Evolutionary conservation across 2,329 filamentous ascomycete genomes (phyloP), one percentile per base, ranked within the genome.

Genomic region (Colletotrichum spaethianum): DNA sequence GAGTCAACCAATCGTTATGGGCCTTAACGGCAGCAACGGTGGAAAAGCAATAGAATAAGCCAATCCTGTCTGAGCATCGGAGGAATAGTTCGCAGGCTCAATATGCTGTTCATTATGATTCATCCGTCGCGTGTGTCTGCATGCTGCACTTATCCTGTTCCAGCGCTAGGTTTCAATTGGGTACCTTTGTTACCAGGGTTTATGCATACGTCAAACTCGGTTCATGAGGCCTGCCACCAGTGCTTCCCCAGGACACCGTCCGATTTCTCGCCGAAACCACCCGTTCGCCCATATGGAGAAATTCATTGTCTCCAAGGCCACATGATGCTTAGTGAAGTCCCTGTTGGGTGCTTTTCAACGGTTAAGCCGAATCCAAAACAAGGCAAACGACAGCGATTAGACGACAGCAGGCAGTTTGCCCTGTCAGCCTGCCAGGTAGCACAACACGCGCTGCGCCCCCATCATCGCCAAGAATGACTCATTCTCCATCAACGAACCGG

Each of bases 401-500:
- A 38, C n/a, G n/a, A 18, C 20, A 23, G 52, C 53, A 9, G 2
- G 5, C 55, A 18, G n/a, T 18, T 20, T 57, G 26, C 26, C 63
- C 31, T n/a, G 63, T 67, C 26, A 31, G 68, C 68, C 68, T 67
- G 33, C 28, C 48, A 70, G 68, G 63, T 67, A 70, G 50, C 68
- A 31, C 26, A 63, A 36, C 63, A 59, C 48, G 55, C 63, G 63
- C 67, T 60, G 31, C 67, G 44, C 56, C 57, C 16, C 62, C 68
- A 63, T 62, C 56, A 62, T 50, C 40, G 57, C 68, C 68, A 71
- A 71, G 64, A 26, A 71, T 71, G 68, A 71, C 48, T 71, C 68
- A 71, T 57, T 63, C 26, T 28, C 33, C 56, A 52, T 59, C 50
- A 16, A 16, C 33, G 7, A 26, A 16, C 33, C 57, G 14, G 20